Evolutionary conservation across 805 yeast genomes (phyloP).

Genomic region (Middelhovenomyces tepae): DNA sequence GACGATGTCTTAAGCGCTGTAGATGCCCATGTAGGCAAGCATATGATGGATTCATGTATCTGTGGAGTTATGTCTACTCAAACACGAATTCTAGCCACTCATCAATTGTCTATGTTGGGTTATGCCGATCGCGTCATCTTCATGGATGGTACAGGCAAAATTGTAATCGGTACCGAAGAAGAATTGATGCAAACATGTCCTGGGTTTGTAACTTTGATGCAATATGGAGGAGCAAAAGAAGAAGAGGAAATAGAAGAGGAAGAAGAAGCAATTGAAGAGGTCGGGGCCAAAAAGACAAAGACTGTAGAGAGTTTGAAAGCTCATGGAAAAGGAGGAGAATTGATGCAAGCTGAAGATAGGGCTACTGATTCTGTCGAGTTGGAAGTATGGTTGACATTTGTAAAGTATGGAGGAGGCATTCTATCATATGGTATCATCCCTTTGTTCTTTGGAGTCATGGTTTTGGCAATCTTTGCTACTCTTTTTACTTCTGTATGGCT

Average conservation of each 20-base stretch:
- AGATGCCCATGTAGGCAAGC: conserved; percentile 77
- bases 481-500: conserved; percentile 69
- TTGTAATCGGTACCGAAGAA: conserved; percentile 51
- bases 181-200: conserved; percentile 40
- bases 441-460: conserved; percentile 34
- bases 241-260: conserved; percentile 19
- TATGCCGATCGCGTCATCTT: conserved; percentile 64
- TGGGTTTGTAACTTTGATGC: conserved; percentile 38
- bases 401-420: conserved; percentile 46
- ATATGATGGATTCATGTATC: conserved; percentile 62
- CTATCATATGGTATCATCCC: conserved; percentile 26
- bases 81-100: conserved; percentile 77
- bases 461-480: conserved; percentile 46
- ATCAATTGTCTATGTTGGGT: conserved; percentile 64
- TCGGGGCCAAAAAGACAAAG: conserved; percentile 9
- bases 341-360: conserved; percentile 26
- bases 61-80: conserved; percentile 45
- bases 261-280: conserved; percentile 17
- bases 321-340: conserved; percentile 17
- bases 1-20: conserved; percentile 87
- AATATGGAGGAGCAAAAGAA: conserved; percentile 9
- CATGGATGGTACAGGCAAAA: conserved; percentile 49
- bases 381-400: conserved; percentile 42
- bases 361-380: conserved; percentile 23
- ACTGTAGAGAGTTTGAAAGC: conserved; percentile 8